These are phyloP conservation scores for Phlyctochytrium planicorne DNA, from an alignment of 192 early-diverging fungal genomes.

Conservation along the genomic window DNA sequence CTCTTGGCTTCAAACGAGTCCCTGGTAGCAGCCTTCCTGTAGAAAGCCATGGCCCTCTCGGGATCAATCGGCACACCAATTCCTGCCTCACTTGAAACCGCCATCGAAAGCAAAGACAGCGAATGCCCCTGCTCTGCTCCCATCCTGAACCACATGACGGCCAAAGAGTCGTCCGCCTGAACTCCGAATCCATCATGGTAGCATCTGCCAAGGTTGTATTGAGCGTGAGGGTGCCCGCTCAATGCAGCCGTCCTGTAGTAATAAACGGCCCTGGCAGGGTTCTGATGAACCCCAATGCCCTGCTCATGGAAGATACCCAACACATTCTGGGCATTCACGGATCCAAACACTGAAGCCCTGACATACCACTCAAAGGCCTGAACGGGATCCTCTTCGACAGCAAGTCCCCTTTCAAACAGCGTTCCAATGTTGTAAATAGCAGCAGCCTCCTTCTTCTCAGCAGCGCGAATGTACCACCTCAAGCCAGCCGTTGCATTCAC, in stretches of 20 bases:
- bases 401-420: conserved; percentile 52
- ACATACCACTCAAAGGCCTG: conserved; percentile 49
- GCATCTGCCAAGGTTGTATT: conserved; percentile 55
- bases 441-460: conserved; percentile 46
- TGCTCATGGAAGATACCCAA: conserved; percentile 55
- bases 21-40: conserved; percentile 34
- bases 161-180: conserved; percentile 31
- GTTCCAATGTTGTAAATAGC: conserved; percentile 60
- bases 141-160: conserved; percentile 45
- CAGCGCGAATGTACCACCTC: conserved; percentile 54
- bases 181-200: conserved; percentile 55
- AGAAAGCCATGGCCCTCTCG: conserved; percentile 47
- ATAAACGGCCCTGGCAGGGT: conserved; percentile 33
- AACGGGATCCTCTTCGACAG: conserved; percentile 35
- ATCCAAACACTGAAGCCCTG: conserved; percentile 42
- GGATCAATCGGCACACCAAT: conserved; percentile 60
- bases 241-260: conserved; percentile 45
- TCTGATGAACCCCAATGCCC: conserved; percentile 35
- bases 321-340: conserved; percentile 49
- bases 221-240: conserved; percentile 51
- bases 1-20: conserved; percentile 32
- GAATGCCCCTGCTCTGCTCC: conserved; percentile 46
- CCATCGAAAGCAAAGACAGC: conserved; percentile 56
- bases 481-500: conserved; percentile 60
- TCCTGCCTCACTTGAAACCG: conserved; percentile 76